Conservation (phyloP, 305 asterid genomes). For the Fraxinus greggii region DNA sequence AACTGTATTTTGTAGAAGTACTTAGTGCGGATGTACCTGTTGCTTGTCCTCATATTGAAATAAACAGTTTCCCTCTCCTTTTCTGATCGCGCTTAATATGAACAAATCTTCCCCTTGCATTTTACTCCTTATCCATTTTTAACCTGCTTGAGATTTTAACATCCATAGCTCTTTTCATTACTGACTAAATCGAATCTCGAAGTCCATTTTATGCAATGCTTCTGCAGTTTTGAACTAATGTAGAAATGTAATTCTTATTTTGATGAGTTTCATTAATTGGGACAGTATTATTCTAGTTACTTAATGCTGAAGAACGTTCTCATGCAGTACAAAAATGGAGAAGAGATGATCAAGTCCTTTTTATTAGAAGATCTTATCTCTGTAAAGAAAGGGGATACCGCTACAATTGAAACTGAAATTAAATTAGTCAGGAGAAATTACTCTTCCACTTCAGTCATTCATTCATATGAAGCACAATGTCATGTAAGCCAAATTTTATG, state of each 20-base stretch:
- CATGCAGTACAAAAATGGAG: slow-evolving; percentile 59
- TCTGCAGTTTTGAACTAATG: neutral
- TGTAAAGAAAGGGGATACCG: slow-evolving; percentile 38
- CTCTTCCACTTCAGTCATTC: slow-evolving; percentile 49
- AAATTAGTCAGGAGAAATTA: slow-evolving; percentile 43
- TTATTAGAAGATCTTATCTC: slow-evolving; percentile 53
- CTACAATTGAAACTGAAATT: slow-evolving; percentile 31
- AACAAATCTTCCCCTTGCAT: neutral
- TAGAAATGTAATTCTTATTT: neutral
- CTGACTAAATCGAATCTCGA: neutral
- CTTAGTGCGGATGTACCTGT: neutral
- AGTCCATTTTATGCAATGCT: neutral
- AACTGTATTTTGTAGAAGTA: neutral
- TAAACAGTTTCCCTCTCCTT: neutral
- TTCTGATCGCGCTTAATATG: neutral
- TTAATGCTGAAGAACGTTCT: slow-evolving; percentile 18
- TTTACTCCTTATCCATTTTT: neutral
- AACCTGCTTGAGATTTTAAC: neutral
- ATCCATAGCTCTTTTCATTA: neutral
- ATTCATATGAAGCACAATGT: slow-evolving; percentile 51
- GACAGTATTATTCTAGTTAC: neutral
- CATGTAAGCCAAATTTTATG: slow-evolving; percentile 47
- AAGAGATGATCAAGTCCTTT: slow-evolving; percentile 34
- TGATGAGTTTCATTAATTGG: neutral
- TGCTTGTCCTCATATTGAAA: neutral